A percentile compares a stretch with the other conserved stretches of the same genome.
These are phyloP conservation scores for Trichoderma cornu-damae DNA, from an alignment of 2,329 filamentous ascomycete species.

Conservation along the genomic window DNA sequence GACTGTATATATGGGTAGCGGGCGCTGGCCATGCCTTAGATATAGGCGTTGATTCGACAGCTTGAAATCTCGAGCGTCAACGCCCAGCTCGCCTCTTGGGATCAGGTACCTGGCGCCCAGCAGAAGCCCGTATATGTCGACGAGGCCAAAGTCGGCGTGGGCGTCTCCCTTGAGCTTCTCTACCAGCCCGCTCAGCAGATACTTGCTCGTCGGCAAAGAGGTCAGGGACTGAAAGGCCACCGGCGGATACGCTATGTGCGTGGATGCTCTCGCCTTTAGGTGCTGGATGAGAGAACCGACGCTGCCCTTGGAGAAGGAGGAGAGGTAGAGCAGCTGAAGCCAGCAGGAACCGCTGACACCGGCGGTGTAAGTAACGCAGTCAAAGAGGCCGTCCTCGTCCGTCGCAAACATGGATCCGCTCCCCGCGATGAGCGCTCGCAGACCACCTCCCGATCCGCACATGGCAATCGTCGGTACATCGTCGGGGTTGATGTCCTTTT, in stretches of 20 bases:
- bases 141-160: constrained; percentile 73
- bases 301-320: constrained; percentile 62
- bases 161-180: constrained; percentile 79
- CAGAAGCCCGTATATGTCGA: constrained; percentile 87
- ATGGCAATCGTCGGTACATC: constrained; percentile 92
- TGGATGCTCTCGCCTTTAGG: constrained; percentile 74
- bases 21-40: constrained; percentile 71
- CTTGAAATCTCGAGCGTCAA: constrained; percentile 78
- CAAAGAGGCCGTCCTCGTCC: constrained; percentile 81
- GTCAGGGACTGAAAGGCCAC: constrained; percentile 74
- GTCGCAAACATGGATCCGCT: constrained; percentile 81
- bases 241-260: constrained; percentile 91
- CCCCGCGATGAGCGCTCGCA: constrained; percentile 85
- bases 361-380: constrained; percentile 90
- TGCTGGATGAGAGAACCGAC: constrained; percentile 72
- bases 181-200: constrained; percentile 78
- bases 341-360: constrained; percentile 96
- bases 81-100: constrained; percentile 67
- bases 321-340: constrained; percentile 80
- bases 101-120: constrained; percentile 80
- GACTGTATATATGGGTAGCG: constrained; percentile 90
- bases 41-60: constrained; percentile 79
- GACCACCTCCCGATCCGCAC: constrained; percentile 87
- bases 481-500: constrained; percentile 79
- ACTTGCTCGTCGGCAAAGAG: constrained; percentile 90